phyloP scores from a whole-genome alignment of 768 basidiomycete species.

The Leccinum sublutescens region DNA sequence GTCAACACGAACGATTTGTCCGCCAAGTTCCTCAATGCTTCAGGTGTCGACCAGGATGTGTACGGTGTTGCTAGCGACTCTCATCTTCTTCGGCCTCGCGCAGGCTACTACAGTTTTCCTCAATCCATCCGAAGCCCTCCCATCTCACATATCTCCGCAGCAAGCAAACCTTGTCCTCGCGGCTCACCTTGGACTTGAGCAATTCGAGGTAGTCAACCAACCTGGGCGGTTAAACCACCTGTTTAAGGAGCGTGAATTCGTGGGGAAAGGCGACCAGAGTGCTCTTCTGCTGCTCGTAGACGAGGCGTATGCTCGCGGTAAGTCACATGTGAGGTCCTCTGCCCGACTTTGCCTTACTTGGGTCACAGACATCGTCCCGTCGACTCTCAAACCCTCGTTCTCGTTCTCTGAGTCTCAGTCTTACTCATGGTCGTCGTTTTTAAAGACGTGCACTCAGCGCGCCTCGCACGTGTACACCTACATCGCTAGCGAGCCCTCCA shows the following conservation, averaged over 20 bases:
- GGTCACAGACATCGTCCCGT: slow-evolving; percentile 54
- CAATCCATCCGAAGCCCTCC: slow-evolving; percentile 42
- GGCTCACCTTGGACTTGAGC: slow-evolving; percentile 70
- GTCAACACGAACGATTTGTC: slow-evolving; percentile 12
- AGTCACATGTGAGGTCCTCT: slow-evolving; percentile 10
- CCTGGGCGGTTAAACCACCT: slow-evolving; percentile 20
- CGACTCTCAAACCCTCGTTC: slow-evolving; percentile 49
- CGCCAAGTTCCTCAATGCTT: neutral
- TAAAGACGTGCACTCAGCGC: slow-evolving; percentile 56
- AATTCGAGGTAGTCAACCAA: slow-evolving; percentile 51
- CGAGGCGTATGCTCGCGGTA: slow-evolving; percentile 55
- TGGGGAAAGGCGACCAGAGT: slow-evolving; percentile 53
- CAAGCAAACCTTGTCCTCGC: slow-evolving; percentile 62
- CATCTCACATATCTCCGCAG: slow-evolving; percentile 43
- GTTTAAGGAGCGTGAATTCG: slow-evolving; percentile 44
- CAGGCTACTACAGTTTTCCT: slow-evolving; percentile 61
- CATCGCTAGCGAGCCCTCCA: slow-evolving; percentile 42
- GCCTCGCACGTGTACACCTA: slow-evolving; percentile 58
- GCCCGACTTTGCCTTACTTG: neutral
- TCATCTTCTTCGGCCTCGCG: slow-evolving; percentile 36
- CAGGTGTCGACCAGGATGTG: slow-evolving; percentile 14
- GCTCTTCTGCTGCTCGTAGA: slow-evolving; percentile 57
- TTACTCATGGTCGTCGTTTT: slow-evolving; percentile 45
- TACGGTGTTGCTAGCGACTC: slow-evolving; percentile 18
- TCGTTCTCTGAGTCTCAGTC: slow-evolving; percentile 33